Evolutionary conservation across 495 filamentous ascomycete species (phyloP), one percentile per base, ranked within the genome.

Genomic region (Lasiosphaeria ovina): DNA sequence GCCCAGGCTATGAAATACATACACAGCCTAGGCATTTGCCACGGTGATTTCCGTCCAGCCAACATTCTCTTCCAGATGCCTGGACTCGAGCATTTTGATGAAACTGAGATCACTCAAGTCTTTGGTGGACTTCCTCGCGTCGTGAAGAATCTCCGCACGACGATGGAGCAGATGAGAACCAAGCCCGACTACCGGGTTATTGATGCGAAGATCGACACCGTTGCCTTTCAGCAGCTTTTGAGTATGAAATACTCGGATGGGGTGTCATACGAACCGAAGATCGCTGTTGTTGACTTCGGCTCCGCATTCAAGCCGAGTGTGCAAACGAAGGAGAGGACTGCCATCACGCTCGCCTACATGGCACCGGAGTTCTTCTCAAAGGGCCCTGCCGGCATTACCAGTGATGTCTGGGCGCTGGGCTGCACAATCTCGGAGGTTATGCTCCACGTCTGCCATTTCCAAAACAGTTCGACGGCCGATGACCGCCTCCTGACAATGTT

Each of bases 61-160:
- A 59, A 59, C 9, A 14, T 59, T 1, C 47, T 59, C 16, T 32
- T 59, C 5, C 57, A 54, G 14, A 32, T 54, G 1, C 24, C 31
- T 8, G 32, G 51, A 3, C 32, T 54, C 0, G 8, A 54, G 17
- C 7, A 11, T 3, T 16, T 54, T 0, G 17, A 32, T 3, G 12
- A 36, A 3, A 32, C 11, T 16, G 51, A 54, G 14, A 54, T 54
- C 51, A 6, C 3, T 31, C 4, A 7, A n/a, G 33, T 54, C 33
- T 54, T 7, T 11, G 51, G 51, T 11, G 51, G 51, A 11, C 35
- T 12, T 10, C 51, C 51, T 36, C 4, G n/a, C 14, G 7, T 16
- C 16, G 10, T 53, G 31, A n/a, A 53, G 33, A 36, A 9, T 38
- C 31, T 11, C 48, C 48, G 12, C 1, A 24, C 24, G 24, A 24